Base-by-base conservation (phyloP, 2,329 filamentous ascomycete genomes). In the Pseudogymnoascus sp. region DNA sequence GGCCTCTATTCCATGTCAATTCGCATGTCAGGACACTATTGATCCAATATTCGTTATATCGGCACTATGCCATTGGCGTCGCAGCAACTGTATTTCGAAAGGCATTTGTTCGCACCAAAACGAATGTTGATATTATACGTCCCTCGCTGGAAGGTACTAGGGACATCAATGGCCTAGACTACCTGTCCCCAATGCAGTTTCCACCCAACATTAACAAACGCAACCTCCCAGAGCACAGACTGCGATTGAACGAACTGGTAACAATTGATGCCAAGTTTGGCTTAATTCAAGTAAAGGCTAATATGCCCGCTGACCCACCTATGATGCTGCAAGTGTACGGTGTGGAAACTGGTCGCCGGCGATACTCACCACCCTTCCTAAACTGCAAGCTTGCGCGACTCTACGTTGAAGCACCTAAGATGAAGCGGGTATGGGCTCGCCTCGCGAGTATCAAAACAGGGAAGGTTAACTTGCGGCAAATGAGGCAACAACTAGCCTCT, bases 301-400 rank as follows among this genome's bases (percentile, higher is more conserved):
- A 88, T 49, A 87, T 97, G 84, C 93, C 95, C 1, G 81, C 88
- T 16, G 93, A 97, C 69, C 96, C 95, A n/a, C 84, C 87, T 0
- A 80, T 97, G 74, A 93, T 99, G 90, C 70, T 97, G 2, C 93
- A 97, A 66, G 79, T 97, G 8, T 93, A 93, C 72, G 85, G 86
- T 8, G 73, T 97, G 40, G 91, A 96, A 69, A 84, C 87, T 55
- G 93, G 93, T 4, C 87, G 88, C 9, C 92, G 97, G 73, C 83
- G 93, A 69, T 97, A 93, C 89, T 88, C 91, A 1, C 83, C 88
- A 4, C 93, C 95, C 0, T 96, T 93, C 71, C 72, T 95, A 12
- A 83, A 87, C 61, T 86, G 90, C 35, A 89, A 88, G 65, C 81
- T 97, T 38, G 80, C 92, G 45, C 85, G 95, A n/a, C 73, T 99